Evolutionary conservation across 495 filamentous ascomycete genomes (phyloP).

Genomic region (Paragyromitra xinjiangensis): DNA sequence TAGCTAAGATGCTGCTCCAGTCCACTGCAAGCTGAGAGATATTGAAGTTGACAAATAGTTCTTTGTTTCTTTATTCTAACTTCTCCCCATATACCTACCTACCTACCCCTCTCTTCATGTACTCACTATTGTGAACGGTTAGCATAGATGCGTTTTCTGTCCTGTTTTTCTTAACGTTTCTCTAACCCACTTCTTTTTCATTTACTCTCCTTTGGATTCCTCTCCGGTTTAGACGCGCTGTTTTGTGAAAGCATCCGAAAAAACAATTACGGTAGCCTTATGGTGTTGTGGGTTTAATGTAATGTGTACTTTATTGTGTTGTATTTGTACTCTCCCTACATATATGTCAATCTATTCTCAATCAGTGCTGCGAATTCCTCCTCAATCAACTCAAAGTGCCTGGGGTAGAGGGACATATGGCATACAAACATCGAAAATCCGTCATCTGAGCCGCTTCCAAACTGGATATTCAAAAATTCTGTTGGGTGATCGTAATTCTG

Average conservation of each 20-base stretch:
- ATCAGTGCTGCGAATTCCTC: too few relatives aligned
- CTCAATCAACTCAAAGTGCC: too few relatives aligned
- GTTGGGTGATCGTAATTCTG: too few relatives aligned
- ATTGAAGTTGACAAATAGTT: slow-evolving; percentile 29
- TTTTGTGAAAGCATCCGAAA: slow-evolving; percentile 27
- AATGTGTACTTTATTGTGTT: slow-evolving; percentile 29
- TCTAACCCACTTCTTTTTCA: not conserved
- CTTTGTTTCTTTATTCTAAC: not conserved
- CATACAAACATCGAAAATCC: too few relatives aligned
- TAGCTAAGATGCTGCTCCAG: slow-evolving; percentile 70
- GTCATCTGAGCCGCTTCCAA: too few relatives aligned
- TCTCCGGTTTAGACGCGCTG: slow-evolving; percentile 17
- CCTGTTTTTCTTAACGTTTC: not conserved
- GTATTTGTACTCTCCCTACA: slow-evolving; percentile 2
- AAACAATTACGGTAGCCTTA: slow-evolving; percentile 6
- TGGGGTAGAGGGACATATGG: too few relatives aligned
- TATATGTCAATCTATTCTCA: not conserved
- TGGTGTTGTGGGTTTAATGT: slow-evolving; percentile 34
- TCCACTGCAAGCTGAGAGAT: slow-evolving; percentile 33
- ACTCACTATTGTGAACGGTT: slow-evolving; percentile 1
- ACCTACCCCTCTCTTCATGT: not conserved
- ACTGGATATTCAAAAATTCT: too few relatives aligned
- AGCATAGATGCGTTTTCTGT: slow-evolving; percentile 26
- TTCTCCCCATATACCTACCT: not conserved
- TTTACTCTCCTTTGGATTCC: not conserved